phyloP scores from a whole-genome alignment of 352 stramenopile species.

The Pythium rishiriense region DNA sequence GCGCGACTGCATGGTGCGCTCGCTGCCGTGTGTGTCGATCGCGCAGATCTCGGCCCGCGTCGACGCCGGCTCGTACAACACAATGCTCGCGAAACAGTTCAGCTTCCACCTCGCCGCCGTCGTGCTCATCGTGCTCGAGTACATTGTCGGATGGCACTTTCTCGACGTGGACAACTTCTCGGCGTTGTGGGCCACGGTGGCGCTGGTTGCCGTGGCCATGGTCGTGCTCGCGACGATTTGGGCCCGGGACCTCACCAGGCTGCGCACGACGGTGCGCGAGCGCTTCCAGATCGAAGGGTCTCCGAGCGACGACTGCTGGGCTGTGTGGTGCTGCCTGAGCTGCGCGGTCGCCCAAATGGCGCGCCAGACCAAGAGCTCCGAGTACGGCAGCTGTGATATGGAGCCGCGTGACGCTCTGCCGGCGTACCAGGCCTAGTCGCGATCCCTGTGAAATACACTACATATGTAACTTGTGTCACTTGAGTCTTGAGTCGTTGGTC shows the following conservation, averaged over 20 bases:
- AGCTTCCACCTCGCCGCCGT: background rate
- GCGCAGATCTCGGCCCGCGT: slow-evolving; percentile 10
- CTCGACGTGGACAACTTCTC: background rate
- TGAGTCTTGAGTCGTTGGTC: too few relatives aligned
- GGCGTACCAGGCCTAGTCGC: slow-evolving; percentile 5
- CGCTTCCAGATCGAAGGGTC: slow-evolving; percentile 13
- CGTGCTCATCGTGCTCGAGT: background rate
- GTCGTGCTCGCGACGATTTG: background rate
- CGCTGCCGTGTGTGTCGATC: slow-evolving; percentile 9
- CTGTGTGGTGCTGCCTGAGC: background rate
- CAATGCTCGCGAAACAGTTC: slow-evolving; percentile 7
- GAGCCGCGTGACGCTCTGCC: slow-evolving; percentile 10
- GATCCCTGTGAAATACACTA: background rate
- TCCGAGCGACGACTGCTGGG: slow-evolving; percentile 1
- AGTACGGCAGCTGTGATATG: background rate
- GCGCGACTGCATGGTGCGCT: slow-evolving; percentile 9
- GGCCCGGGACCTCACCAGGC: background rate
- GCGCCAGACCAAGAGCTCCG: slow-evolving; percentile 15
- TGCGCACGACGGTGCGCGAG: slow-evolving; percentile 6
- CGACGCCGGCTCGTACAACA: slow-evolving; percentile 1
- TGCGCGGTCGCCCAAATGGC: slow-evolving; percentile 9
- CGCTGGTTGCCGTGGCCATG: background rate
- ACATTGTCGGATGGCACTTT: background rate
- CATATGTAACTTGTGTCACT: too few relatives aligned
- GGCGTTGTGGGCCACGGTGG: background rate